Percentiles rank a stretch among this genome's conserved stretches.
These are phyloP conservation scores for Didymosphaeria variabile DNA, from an alignment of 2,329 filamentous ascomycete genomes.

Conservation along the genomic window DNA sequence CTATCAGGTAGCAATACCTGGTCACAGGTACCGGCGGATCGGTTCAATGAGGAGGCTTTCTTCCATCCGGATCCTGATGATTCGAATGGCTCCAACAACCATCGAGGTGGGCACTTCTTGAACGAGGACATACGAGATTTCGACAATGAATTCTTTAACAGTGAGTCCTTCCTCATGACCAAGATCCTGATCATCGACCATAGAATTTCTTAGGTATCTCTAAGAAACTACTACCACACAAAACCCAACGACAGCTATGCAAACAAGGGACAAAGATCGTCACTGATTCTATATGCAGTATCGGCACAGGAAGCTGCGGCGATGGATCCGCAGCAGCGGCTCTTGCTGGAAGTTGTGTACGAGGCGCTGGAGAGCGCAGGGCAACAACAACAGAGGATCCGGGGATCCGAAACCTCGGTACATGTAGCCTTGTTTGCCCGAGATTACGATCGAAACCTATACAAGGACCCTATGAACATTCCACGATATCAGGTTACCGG, in stretches of 20 bases:
- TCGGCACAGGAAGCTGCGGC: not conserved
- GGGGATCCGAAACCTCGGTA: conserved; percentile 1
- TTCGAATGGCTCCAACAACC: not conserved
- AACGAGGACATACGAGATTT: not conserved
- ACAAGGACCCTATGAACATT: not conserved
- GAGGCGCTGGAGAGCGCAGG: conserved; percentile 1
- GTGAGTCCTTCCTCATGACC: not conserved
- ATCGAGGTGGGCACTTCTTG: conserved; percentile 3
- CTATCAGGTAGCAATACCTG: not conserved
- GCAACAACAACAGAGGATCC: not conserved
- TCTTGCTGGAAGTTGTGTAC: not conserved
- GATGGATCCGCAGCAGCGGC: conserved; percentile 2
- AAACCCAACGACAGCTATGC: not conserved
- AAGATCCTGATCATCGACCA: no score
- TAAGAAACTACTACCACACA: no score
- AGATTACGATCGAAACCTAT: conserved; percentile 2
- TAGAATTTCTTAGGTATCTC: no score
- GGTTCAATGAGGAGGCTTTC: conserved; percentile 1
- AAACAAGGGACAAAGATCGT: not conserved
- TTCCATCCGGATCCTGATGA: not conserved
- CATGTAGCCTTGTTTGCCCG: not conserved
- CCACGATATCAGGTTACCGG: conserved; percentile 10
- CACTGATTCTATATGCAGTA: not conserved
- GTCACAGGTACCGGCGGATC: not conserved
- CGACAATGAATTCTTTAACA: conserved; percentile 2